Conservation (phyloP, 2,329 filamentous ascomycete species). For the Thielaviopsis populi region DNA sequence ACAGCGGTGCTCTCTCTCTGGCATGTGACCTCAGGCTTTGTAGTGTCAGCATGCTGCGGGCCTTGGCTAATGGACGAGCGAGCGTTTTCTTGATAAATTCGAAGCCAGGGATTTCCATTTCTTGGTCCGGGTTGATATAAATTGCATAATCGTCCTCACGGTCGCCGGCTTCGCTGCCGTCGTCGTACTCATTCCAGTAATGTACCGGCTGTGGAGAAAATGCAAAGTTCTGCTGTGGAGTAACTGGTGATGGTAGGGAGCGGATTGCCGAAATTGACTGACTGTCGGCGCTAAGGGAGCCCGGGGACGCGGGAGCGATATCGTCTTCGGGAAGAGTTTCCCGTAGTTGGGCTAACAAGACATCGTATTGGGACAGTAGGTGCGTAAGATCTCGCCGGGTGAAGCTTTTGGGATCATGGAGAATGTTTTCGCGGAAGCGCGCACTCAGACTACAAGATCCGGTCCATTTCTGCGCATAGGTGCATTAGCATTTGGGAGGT, state of each 20-base stretch:
- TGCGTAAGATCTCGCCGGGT: slow-evolving; percentile 47
- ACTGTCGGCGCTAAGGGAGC: slow-evolving; percentile 21
- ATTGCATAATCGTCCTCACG: slow-evolving; percentile 52
- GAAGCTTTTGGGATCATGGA: slow-evolving; percentile 55
- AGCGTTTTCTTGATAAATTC: slow-evolving; percentile 41
- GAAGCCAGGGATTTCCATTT: slow-evolving; percentile 46
- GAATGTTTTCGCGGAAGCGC: slow-evolving; percentile 51
- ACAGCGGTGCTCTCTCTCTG: slow-evolving; percentile 22
- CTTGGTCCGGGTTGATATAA: slow-evolving; percentile 56
- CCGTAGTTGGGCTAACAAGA: slow-evolving; percentile 34
- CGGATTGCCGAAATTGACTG: slow-evolving; percentile 6
- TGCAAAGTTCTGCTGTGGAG: slow-evolving; percentile 19
- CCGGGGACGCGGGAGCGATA: slow-evolving; percentile 28
- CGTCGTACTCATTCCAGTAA: slow-evolving; percentile 82
- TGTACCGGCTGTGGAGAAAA: slow-evolving; percentile 21
- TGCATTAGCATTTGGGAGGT: background rate
- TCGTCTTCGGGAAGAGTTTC: slow-evolving; percentile 28
- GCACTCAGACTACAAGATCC: slow-evolving; percentile 49
- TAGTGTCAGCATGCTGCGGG: slow-evolving; percentile 34
- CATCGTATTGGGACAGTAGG: slow-evolving; percentile 36
- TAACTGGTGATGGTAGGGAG: slow-evolving; percentile 10
- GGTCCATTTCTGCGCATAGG: slow-evolving; percentile 55
- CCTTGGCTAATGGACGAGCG: slow-evolving; percentile 34
- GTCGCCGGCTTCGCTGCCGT: slow-evolving; percentile 54
- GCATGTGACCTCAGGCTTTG: slow-evolving; percentile 16